phyloP scores from a whole-genome alignment of 768 basidiomycete genomes.

The Podaxis sp. region DNA sequence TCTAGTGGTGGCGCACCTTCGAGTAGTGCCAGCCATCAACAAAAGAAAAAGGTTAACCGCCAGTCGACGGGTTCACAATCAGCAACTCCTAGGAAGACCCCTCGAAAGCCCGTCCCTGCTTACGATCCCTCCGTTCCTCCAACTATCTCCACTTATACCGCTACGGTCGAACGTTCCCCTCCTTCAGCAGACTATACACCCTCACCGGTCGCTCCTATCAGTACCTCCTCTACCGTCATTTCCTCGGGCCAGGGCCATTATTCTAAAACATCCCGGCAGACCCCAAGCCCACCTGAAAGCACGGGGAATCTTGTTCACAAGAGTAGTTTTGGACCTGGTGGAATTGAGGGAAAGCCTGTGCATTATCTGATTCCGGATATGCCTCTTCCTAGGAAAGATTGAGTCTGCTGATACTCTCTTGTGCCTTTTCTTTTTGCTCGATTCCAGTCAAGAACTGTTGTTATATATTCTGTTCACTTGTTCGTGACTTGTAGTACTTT shows the following conservation, averaged over 20 bases:
- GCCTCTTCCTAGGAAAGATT: conserved; percentile 28
- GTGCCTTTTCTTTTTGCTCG: background rate
- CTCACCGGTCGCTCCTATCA: conserved; percentile 4
- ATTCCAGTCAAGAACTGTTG: background rate
- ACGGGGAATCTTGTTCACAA: conserved; percentile 30
- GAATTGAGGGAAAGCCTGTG: conserved; percentile 34
- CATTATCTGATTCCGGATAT: conserved; percentile 62
- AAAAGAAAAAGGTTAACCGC: conserved; percentile 20
- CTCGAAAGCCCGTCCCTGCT: conserved; percentile 54
- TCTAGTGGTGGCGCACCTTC: conserved; percentile 3
- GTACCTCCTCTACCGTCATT: conserved; percentile 9
- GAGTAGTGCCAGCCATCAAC: background rate
- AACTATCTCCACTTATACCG: conserved; percentile 5
- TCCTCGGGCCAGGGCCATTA: conserved; percentile 19
- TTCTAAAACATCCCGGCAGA: conserved; percentile 16
- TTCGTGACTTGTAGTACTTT: background rate
- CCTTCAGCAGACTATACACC: background rate
- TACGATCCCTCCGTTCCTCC: conserved; percentile 32
- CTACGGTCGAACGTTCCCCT: background rate
- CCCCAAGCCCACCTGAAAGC: conserved; percentile 13
- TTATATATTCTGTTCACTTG: background rate
- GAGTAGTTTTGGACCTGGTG: conserved; percentile 39
- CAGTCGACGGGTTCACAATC: conserved; percentile 17
- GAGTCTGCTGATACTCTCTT: background rate
- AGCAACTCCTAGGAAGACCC: conserved; percentile 23